Percentiles rank a stretch among this genome's conserved stretches.
phyloP scores from a whole-genome alignment of 2,329 filamentous ascomycete species.

The Diaporthe nobilis region DNA sequence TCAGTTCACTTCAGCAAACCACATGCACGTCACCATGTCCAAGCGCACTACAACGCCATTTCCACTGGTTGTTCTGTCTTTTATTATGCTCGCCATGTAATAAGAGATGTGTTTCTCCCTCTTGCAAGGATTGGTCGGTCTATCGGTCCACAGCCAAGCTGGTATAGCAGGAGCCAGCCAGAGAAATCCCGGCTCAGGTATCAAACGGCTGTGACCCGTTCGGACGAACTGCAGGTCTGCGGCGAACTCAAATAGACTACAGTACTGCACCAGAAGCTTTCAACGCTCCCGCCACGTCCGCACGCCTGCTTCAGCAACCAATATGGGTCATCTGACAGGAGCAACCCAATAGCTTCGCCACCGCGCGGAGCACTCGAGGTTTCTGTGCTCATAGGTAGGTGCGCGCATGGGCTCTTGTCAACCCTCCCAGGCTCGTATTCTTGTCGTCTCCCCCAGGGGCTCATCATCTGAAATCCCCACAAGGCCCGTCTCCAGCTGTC shows the following conservation, averaged over 20 bases:
- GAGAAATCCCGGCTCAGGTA: not conserved
- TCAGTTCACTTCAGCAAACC: slow-evolving; percentile 12
- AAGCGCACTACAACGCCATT: not conserved
- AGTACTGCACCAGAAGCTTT: not conserved
- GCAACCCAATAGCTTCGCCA: not conserved
- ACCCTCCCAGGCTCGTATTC: not conserved
- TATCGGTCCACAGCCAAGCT: not conserved
- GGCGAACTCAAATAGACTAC: not conserved
- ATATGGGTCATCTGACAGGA: not conserved
- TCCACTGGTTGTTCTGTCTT: not conserved
- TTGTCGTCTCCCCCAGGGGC: not conserved
- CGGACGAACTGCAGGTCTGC: not conserved
- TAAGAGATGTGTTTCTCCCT: not conserved
- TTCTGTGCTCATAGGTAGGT: not conserved
- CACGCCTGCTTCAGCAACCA: not conserved
- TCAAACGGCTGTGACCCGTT: slow-evolving; percentile 1
- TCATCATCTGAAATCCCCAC: slow-evolving; percentile 27
- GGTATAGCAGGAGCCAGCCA: not conserved
- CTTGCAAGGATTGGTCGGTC: not conserved
- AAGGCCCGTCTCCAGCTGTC: slow-evolving; percentile 15
- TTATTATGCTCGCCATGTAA: not conserved
- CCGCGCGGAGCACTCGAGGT: not conserved
- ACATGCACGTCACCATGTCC: slow-evolving; percentile 23
- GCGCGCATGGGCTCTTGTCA: not conserved
- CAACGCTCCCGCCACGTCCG: not conserved